These are phyloP conservation scores for Tetrahymena thermophila DNA, from an alignment of 73 alveolate genomes.

Conservation along the genomic window DNA sequence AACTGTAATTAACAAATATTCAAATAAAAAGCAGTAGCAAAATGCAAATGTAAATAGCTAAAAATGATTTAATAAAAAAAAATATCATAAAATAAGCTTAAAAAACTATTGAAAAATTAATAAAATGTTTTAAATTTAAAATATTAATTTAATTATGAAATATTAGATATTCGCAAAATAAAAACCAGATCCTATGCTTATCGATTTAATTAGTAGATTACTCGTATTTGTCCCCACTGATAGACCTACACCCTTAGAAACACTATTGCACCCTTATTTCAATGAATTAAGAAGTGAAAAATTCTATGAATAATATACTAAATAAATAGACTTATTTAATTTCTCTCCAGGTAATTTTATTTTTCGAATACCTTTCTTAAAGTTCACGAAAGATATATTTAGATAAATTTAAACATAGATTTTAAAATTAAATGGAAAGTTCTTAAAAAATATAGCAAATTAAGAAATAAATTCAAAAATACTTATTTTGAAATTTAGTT, in stretches of 20 bases:
- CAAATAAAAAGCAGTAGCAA: no score
- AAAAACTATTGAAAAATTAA: no score
- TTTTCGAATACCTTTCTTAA: not conserved
- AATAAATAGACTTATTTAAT: slow-evolving; percentile 45
- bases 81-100: no score
- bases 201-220: slow-evolving; percentile 53
- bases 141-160: not conserved
- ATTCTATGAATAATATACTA: slow-evolving; percentile 56
- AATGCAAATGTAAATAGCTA: no score
- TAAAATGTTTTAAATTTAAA: not conserved
- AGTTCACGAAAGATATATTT: not conserved
- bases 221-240: slow-evolving; percentile 67
- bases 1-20: no score
- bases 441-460: no score
- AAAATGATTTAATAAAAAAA: no score
- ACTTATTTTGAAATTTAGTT: not conserved
- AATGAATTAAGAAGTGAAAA: slow-evolving; percentile 75
- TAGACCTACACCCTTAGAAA: slow-evolving; percentile 63
- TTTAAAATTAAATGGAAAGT: no score
- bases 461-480: no score
- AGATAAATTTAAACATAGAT: no score
- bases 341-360: slow-evolving; percentile 28
- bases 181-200: slow-evolving; percentile 54
- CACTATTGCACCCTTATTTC: slow-evolving; percentile 70
- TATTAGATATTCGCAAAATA: not conserved